Percentiles rank a stretch among this genome's conserved stretches.
Conservation (phyloP, 345 rosid species). For the Brassica rapa region DNA sequence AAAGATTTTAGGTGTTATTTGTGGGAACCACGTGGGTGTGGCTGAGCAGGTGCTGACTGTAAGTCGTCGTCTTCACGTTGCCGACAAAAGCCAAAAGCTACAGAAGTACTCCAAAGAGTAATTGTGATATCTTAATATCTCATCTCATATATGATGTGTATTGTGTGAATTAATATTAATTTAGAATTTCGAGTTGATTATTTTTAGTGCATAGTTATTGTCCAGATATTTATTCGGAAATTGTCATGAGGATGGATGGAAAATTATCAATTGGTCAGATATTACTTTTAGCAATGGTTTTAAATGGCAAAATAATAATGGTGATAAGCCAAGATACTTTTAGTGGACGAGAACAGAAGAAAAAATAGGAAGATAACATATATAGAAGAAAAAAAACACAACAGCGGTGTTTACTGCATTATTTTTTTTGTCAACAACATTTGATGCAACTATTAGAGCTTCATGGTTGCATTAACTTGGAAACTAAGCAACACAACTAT, state of each 20-base stretch:
- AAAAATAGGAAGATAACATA: neutral
- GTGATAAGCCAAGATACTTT: neutral
- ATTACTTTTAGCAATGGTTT: neutral
- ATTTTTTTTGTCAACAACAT: neutral
- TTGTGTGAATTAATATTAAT: neutral
- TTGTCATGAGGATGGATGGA: neutral
- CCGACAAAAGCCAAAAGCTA: conserved; percentile 11
- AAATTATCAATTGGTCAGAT: neutral
- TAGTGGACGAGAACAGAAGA: neutral
- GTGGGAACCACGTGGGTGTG: conserved; percentile 35
- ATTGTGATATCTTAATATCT: neutral
- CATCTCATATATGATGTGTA: neutral
- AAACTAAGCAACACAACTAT: neutral
- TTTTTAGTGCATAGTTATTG: neutral
- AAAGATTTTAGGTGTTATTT: conserved; percentile 6
- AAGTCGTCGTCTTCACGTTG: conserved; percentile 36
- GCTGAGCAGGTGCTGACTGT: conserved; percentile 35
- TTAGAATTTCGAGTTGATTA: conserved; percentile 1
- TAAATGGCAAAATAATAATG: neutral
- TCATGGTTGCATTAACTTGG: neutral
- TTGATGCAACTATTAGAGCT: neutral
- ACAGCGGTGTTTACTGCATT: neutral
- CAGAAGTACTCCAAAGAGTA: neutral
- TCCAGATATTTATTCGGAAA: neutral
- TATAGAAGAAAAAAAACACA: neutral